Conservation (phyloP, 306 rosid species). For the Chamaecrista fasciculata region DNA sequence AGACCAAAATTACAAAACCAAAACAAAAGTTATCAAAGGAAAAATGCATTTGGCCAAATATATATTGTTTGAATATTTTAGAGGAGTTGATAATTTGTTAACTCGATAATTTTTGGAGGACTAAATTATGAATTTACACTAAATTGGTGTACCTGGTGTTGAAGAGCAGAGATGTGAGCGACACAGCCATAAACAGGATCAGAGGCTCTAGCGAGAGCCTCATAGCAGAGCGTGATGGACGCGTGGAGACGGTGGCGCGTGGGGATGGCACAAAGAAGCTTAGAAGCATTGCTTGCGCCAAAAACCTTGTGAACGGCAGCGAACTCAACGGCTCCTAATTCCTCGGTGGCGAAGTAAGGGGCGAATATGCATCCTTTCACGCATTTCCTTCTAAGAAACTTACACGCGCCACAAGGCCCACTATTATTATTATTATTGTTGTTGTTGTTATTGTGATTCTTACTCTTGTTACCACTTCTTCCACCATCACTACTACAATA, state of each 20-base stretch:
- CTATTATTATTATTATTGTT: no score
- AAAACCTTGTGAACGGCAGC: slow-evolving; percentile 94
- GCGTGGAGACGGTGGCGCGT: slow-evolving; percentile 67
- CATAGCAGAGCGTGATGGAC: slow-evolving; percentile 75
- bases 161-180: slow-evolving; percentile 74
- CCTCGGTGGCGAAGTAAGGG: slow-evolving; percentile 81
- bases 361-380: slow-evolving; percentile 84
- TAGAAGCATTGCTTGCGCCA: slow-evolving; percentile 98
- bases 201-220: slow-evolving; percentile 75
- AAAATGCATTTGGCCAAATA: no score
- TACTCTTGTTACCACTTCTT: no score
- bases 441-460: not conserved
- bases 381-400: slow-evolving; percentile 78
- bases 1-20: no score
- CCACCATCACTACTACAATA: no score
- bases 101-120: no score
- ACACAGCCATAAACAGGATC: slow-evolving; percentile 94
- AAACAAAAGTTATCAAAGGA: no score
- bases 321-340: slow-evolving; percentile 70
- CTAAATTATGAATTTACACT: no score
- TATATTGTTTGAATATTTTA: no score
- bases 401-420: slow-evolving; percentile 99
- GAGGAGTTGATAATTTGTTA: no score
- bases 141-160: slow-evolving; percentile 74
- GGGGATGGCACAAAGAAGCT: slow-evolving; percentile 67